Base-by-base conservation (phyloP, 1,284 basidiomycete genomes). In the Ganoderma sinense region DNA sequence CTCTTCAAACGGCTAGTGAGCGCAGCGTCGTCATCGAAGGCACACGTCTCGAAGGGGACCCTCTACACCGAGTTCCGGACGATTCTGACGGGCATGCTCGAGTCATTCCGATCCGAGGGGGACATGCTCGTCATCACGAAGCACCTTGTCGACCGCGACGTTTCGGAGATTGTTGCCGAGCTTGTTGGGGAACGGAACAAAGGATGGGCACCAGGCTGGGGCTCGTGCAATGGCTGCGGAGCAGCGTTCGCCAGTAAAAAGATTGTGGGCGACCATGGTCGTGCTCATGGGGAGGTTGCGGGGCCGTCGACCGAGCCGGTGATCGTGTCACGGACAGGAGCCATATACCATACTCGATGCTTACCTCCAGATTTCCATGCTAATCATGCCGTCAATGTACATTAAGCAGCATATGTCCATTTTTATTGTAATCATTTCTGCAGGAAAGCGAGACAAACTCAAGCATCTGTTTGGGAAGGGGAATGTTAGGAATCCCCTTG, bases 81-180 rank as follows among this genome's bases (percentile, higher is more conserved):
- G 4, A 96, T 99, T 69, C 84, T 99, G 29, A 93, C 92, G 0
- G 94, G 95, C 39, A 99, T 99, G 96, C 84, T 99, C 73, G 95
- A 97, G 75, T 94, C 96, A 1, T 99, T 98, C 83, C 90, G 93
- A 29, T 90, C 94, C 6, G 97, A 99, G 74, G 92, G 93, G 31
- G 97, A 99, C 75, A 89, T 97, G 85, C 85, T 99, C n/a, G 83
- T 87, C 41, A 96, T 98, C 77, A 94, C 95, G 18, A 95, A 94
- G 75, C 90, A 92, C 71, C 84, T 99, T 31, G 85, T 97, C 51
- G 89, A 94, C 73, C 88, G 92, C 29, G 97, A 98, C 79, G 83
- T 97, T 40, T 97, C 94, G 72, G 88, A 91, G 65, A 88, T 88
- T 1, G 84, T 97, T 64, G 89, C 91, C 51, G 82, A 87, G 67